phyloP scores from a whole-genome alignment of 2,329 filamentous ascomycete species.

The Colletotrichum scovillei region DNA sequence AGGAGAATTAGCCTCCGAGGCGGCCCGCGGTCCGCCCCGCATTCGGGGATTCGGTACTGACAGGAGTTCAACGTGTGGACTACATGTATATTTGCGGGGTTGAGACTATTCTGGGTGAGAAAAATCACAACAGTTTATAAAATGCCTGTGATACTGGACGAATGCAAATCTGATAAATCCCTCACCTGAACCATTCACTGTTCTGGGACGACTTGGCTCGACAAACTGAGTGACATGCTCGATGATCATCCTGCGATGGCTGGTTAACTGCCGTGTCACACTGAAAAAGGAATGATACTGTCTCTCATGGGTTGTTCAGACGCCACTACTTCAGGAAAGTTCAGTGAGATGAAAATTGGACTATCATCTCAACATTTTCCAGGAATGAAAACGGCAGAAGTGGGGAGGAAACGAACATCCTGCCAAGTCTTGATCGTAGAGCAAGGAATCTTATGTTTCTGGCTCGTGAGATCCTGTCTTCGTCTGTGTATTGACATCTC shows the following conservation, averaged over 20 bases:
- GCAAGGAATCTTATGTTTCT: not conserved
- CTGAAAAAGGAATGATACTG: not conserved
- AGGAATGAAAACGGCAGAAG: not conserved
- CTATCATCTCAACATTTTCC: not conserved
- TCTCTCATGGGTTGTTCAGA: not conserved
- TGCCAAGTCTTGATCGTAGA: not conserved
- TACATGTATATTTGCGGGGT: not conserved
- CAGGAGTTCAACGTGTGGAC: not conserved
- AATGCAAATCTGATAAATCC: too few relatives aligned
- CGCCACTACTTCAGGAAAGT: not conserved
- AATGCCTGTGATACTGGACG: too few relatives aligned
- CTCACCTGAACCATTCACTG: too few relatives aligned
- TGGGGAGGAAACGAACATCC: not conserved
- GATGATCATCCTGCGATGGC: too few relatives aligned
- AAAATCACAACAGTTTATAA: too few relatives aligned
- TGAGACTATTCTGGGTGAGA: not conserved
- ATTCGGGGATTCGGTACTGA: not conserved
- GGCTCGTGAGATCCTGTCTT: not conserved
- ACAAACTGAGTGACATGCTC: too few relatives aligned
- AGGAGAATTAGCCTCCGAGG: not conserved
- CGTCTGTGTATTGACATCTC: too few relatives aligned
- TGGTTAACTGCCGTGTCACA: not conserved
- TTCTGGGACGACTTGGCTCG: too few relatives aligned
- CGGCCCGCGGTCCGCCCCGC: constrained; percentile 1
- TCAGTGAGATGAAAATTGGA: not conserved